These are phyloP conservation scores for Yamadazyma friedrichii DNA, from an alignment of 1,139 yeast species.

Conservation along the genomic window DNA sequence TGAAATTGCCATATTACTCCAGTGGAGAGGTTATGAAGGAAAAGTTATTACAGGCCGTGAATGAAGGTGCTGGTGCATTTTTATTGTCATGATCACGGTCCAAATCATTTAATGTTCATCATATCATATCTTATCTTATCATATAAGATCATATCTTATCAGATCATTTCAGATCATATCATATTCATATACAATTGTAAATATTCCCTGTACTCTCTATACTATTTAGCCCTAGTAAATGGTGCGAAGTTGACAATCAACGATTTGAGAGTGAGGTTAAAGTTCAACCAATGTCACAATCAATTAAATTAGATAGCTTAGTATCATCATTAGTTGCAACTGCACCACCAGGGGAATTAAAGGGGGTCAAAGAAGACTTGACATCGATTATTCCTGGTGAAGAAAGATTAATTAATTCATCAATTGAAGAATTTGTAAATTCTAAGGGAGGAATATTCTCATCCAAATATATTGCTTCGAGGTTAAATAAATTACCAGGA, in stretches of 20 bases:
- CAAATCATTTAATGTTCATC: no score
- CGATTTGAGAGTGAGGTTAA: neutral
- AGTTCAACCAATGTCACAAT: neutral
- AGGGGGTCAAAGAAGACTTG: slow-evolving; percentile 28
- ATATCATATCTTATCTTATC: no score
- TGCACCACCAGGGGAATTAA: slow-evolving; percentile 45
- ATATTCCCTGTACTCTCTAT: neutral
- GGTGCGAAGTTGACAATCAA: neutral
- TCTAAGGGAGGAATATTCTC: slow-evolving; percentile 32
- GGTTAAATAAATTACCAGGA: slow-evolving; percentile 29
- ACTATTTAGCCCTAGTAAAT: no score
- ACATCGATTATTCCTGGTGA: slow-evolving; percentile 21
- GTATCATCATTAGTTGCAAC: slow-evolving; percentile 35
- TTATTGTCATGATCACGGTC: slow-evolving; percentile 70
- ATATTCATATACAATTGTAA: neutral
- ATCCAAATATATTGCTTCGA: slow-evolving; percentile 31
- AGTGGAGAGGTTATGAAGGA: slow-evolving; percentile 56
- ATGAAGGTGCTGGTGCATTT: slow-evolving; percentile 90
- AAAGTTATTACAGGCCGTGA: slow-evolving; percentile 66
- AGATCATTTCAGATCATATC: neutral
- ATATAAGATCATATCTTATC: no score
- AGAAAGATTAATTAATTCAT: slow-evolving; percentile 24
- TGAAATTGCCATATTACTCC: slow-evolving; percentile 84
- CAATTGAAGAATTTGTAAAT: slow-evolving; percentile 31
- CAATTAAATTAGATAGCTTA: slow-evolving; percentile 14